phyloP scores from a whole-genome alignment of 2,329 filamentous ascomycete genomes.

The Ambrosiella xylebori region DNA sequence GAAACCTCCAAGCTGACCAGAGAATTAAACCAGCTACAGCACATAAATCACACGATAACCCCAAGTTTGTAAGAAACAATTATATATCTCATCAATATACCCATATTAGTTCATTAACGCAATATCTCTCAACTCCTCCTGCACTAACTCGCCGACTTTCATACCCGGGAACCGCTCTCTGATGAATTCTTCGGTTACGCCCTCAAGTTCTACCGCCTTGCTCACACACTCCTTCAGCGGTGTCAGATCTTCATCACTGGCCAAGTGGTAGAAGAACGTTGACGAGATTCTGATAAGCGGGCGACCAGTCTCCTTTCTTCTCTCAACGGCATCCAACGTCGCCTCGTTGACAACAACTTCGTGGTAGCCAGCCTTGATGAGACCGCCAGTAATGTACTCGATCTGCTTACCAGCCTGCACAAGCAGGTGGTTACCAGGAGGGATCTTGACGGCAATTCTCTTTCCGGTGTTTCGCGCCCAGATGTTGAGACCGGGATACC shows the following conservation, averaged over 20 bases:
- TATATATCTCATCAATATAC: neutral
- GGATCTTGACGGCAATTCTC: constrained; percentile 41
- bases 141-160: constrained; percentile 43
- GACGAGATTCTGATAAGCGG: constrained; percentile 41
- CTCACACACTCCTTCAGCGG: constrained; percentile 33
- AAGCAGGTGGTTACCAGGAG: constrained; percentile 37
- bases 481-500: constrained; percentile 43
- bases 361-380: constrained; percentile 44
- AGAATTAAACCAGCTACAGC: neutral
- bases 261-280: constrained; percentile 44
- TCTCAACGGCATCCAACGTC: constrained; percentile 31
- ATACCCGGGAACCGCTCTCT: constrained; percentile 27
- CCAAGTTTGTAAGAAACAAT: neutral
- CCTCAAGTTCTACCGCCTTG: constrained; percentile 33
- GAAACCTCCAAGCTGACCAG: neutral
- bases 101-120: constrained; percentile 25
- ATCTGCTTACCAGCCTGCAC: constrained; percentile 47
- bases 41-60: neutral
- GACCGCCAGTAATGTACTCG: constrained; percentile 42
- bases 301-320: constrained; percentile 27
- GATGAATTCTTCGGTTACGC: constrained; percentile 22
- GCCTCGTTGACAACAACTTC: constrained; percentile 41
- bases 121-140: constrained; percentile 23
- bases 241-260: constrained; percentile 36
- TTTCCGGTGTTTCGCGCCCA: constrained; percentile 46